phyloP scores from a whole-genome alignment of 495 filamentous ascomycete genomes.

The Alectoria sarmentosa region DNA sequence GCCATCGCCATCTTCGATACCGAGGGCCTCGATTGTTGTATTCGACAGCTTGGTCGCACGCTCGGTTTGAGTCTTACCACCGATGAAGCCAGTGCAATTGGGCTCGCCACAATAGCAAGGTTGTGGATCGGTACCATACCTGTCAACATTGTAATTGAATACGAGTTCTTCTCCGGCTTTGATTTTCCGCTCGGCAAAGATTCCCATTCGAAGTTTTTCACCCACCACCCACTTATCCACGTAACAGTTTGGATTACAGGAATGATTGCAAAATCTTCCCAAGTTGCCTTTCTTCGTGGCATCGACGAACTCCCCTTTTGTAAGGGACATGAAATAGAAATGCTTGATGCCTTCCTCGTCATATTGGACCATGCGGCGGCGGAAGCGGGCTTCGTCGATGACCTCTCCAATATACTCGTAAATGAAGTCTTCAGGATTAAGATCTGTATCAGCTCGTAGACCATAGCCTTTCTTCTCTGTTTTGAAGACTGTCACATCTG shows the following conservation, averaged over 20 bases:
- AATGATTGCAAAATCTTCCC: conserved; percentile 97
- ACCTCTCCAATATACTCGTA: conserved; percentile 99
- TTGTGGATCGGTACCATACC: conserved; percentile 94
- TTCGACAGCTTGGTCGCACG: conserved; percentile 86
- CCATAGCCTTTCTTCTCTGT: conserved; percentile 97
- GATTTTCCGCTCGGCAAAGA: conserved; percentile 86
- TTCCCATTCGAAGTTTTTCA: conserved; percentile 98
- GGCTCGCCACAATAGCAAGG: conserved; percentile 93
- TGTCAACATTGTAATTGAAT: conserved; percentile 99
- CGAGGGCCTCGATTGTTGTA: conserved; percentile 88
- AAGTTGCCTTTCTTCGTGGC: conserved; percentile 96
- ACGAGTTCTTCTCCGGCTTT: conserved; percentile 89
- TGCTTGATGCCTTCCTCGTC: conserved; percentile 95
- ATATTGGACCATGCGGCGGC: conserved; percentile 82
- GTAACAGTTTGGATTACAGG: conserved; percentile 97
- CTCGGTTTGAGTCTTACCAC: conserved; percentile 95
- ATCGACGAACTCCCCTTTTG: conserved; percentile 93
- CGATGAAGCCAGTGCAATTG: conserved; percentile 94
- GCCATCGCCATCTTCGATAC: conserved; percentile 85
- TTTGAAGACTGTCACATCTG: conserved; percentile 87
- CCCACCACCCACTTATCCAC: conserved; percentile 99
- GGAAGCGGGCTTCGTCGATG: conserved; percentile 85
- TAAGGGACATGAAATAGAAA: conserved; percentile 99
- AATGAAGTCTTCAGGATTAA: conserved; percentile 81
- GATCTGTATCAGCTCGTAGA: conserved; percentile 68